Percentiles rank a stretch among this genome's conserved stretches.
phyloP scores from a whole-genome alignment of 2,329 filamentous ascomycete species.

The Huntiella abstrusa region DNA sequence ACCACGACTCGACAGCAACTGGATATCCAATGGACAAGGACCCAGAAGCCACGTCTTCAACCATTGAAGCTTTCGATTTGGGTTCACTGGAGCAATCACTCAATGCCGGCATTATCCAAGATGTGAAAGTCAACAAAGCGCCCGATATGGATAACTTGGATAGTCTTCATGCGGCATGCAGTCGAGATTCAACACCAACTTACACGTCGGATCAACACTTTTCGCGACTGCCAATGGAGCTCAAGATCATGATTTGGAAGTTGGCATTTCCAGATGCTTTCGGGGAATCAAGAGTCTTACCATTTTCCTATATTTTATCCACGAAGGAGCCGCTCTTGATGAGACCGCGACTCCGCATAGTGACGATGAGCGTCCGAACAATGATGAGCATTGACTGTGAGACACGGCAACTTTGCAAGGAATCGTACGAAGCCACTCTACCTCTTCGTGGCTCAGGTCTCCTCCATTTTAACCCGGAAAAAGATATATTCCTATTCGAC shows the following conservation, averaged over 20 bases:
- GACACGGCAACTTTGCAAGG: constrained; percentile 1
- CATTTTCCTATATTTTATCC: neutral
- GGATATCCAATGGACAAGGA: too few species aligned
- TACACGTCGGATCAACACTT: neutral
- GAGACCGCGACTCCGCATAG: neutral
- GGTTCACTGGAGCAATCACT: neutral
- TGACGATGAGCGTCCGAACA: constrained; percentile 1
- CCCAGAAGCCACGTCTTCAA: neutral
- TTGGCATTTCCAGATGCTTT: constrained; percentile 4
- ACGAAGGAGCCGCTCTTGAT: neutral
- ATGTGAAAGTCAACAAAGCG: neutral
- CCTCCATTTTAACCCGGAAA: constrained; percentile 3
- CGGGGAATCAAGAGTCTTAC: constrained; percentile 1
- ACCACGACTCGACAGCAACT: too few species aligned
- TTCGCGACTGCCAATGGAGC: constrained; percentile 1
- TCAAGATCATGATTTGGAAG: constrained; percentile 8
- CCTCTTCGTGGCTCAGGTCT: neutral
- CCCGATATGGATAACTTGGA: neutral
- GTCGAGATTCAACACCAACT: neutral
- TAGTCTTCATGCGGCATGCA: constrained; percentile 1
- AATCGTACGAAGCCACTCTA: constrained; percentile 1
- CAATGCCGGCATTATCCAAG: neutral
- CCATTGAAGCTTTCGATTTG: neutral
- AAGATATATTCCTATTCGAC: constrained; percentile 3
- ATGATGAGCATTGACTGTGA: constrained; percentile 8